A percentile compares a stretch with the other conserved stretches of the same genome.
phyloP scores from a whole-genome alignment of 441 rosid species.

The Melastoma candidum region DNA sequence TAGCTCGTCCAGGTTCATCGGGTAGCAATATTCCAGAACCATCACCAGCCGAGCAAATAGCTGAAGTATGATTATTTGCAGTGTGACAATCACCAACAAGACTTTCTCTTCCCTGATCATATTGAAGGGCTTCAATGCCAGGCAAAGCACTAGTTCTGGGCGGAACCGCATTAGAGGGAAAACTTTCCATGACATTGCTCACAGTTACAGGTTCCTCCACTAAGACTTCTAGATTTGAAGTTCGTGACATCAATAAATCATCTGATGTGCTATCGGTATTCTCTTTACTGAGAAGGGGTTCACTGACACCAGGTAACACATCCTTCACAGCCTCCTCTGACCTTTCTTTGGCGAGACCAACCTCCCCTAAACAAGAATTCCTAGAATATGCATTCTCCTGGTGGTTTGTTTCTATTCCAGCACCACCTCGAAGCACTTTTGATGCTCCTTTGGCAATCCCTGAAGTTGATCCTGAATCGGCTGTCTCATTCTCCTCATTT shows the following conservation, averaged over 20 bases:
- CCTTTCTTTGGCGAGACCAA: constrained; percentile 19
- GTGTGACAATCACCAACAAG: constrained; percentile 17
- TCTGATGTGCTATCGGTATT: too few relatives aligned
- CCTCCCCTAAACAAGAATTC: constrained; percentile 18
- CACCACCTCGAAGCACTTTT: constrained; percentile 5
- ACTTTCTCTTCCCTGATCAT: constrained; percentile 1
- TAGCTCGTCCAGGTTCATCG: constrained; percentile 3
- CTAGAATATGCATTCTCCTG: constrained; percentile 13
- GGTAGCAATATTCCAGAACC: constrained; percentile 2
- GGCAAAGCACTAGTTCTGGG: not conserved
- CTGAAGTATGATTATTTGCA: constrained; percentile 19
- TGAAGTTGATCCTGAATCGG: constrained; percentile 10
- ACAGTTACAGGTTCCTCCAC: too few relatives aligned
- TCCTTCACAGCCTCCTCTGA: not conserved
- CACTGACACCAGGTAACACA: too few relatives aligned
- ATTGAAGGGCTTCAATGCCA: constrained; percentile 4
- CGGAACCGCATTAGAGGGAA: too few relatives aligned
- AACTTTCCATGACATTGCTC: too few relatives aligned
- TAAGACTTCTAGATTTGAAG: too few relatives aligned
- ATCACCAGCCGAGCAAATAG: constrained; percentile 22
- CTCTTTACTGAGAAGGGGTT: too few relatives aligned
- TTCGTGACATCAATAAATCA: too few relatives aligned
- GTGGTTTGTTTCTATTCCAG: constrained; percentile 10
- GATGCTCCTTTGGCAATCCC: not conserved
- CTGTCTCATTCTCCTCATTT: constrained; percentile 7